Evolutionary conservation across 768 basidiomycete genomes (phyloP), one percentile per base, ranked within the genome.

Genomic region (Termitomyces sp.): DNA sequence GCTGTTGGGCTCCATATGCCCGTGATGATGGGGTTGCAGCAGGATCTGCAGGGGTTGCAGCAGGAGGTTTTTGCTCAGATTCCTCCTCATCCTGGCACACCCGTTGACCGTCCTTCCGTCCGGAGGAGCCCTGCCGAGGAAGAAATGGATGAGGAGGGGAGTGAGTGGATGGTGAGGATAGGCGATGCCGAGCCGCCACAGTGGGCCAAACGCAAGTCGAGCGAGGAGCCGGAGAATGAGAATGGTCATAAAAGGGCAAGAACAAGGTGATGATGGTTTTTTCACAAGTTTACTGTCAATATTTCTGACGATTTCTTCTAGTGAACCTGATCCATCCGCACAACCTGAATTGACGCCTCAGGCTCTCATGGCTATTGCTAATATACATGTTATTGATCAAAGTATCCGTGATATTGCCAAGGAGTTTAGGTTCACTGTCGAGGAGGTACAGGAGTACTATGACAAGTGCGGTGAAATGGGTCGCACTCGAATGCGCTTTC

Each of bases 371-470:
- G 68, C 70, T 20, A 69, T 73, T 15, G 71, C 73, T 12, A 74
- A 71, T 39, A 67, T 88, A 43, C 86, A 89, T 65, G 80, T 87
- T 42, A 77, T 90, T 27, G 87, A 90, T 59, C 81, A 82, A 61
- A 77, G 73, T 11, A 78, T 92, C 36, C 68, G 70, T 29, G 81
- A 85, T 29, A 90, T 92, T 60, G 88, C 89, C 7, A 73, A 68
- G 33, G 82, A 88, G 35, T 87, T 75, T 61, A 76, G 84, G 47
- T 92, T 92, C 66, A 88, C 88, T 1, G 65, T 82, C 1, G 84
- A 85, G 58, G 90, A 92, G 68, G 89, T 92, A 13, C 80, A 86
- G 63, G 88, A 86, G 63, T 89, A 82, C 65, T 90, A 90, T 57
- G 85, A 89, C 63, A 81, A 77, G 57, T 86, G 79, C 54, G 85